phyloP scores from a whole-genome alignment of 139 green algal species.

The Desmodesmus armatus region DNA sequence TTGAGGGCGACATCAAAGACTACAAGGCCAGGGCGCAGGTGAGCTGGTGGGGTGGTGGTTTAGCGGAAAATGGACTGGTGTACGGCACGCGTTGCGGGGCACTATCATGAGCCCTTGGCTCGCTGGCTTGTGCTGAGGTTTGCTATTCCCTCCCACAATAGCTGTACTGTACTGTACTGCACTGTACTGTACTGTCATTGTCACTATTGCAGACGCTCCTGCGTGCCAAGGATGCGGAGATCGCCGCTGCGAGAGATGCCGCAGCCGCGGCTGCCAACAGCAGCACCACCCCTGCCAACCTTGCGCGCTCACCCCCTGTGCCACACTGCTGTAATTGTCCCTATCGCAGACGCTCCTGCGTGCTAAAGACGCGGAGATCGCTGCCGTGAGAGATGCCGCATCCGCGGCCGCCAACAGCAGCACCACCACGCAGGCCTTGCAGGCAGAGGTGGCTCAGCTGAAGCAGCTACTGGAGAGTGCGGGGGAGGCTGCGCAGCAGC shows the following conservation, averaged over 20 bases:
- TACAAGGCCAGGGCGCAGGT: slow-evolving; percentile 65
- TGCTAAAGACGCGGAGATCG: slow-evolving; percentile 62
- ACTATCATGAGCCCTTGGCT: too few species aligned
- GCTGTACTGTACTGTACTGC: not conserved
- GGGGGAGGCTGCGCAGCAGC: slow-evolving; percentile 32
- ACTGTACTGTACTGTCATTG: not conserved
- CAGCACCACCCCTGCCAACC: not conserved
- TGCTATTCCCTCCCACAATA: not conserved
- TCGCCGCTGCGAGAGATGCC: slow-evolving; percentile 30
- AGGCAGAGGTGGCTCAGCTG: not conserved
- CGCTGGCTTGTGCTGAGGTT: not conserved
- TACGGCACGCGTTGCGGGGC: not conserved
- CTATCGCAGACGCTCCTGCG: slow-evolving; percentile 48
- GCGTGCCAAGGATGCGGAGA: slow-evolving; percentile 60
- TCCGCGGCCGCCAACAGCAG: slow-evolving; percentile 23
- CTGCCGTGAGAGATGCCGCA: slow-evolving; percentile 13
- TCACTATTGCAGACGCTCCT: slow-evolving; percentile 47
- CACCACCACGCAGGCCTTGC: slow-evolving; percentile 12
- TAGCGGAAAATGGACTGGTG: not conserved
- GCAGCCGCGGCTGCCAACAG: slow-evolving; percentile 22
- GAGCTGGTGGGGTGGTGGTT: not conserved
- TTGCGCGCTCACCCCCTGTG: too few species aligned
- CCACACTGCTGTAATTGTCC: not conserved
- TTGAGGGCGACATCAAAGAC: slow-evolving; percentile 62
- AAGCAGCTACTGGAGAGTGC: slow-evolving; percentile 23